A percentile compares a stretch with the other conserved stretches of the same genome.
These are phyloP conservation scores for Diaporthe nobilis DNA, from an alignment of 2,329 filamentous ascomycete genomes.

Conservation along the genomic window DNA sequence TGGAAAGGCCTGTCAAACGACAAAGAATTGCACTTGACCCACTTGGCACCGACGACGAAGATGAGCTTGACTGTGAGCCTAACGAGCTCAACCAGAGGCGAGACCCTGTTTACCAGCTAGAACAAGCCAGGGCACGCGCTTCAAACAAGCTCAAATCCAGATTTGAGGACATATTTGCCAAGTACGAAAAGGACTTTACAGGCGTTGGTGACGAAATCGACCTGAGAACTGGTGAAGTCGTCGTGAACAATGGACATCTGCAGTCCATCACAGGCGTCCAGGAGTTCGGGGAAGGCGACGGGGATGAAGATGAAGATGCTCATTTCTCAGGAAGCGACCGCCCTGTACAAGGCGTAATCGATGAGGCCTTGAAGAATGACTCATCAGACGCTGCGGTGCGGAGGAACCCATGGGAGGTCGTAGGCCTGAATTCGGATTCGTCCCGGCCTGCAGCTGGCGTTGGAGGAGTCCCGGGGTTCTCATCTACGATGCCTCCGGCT, in stretches of 20 bases:
- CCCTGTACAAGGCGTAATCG: constrained; percentile 42
- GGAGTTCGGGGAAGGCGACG: constrained; percentile 8
- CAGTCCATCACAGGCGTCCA: constrained; percentile 57
- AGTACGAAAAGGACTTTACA: constrained; percentile 87
- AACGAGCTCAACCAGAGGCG: constrained; percentile 62
- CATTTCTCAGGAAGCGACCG: constrained; percentile 49
- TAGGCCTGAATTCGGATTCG: background rate
- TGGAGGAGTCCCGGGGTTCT: constrained; percentile 41
- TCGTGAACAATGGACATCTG: constrained; percentile 94
- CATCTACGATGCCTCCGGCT: constrained; percentile 44
- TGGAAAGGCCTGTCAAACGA: constrained; percentile 74
- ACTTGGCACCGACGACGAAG: constrained; percentile 56
- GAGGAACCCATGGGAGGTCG: constrained; percentile 19
- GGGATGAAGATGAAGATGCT: constrained; percentile 43
- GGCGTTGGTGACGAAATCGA: constrained; percentile 92
- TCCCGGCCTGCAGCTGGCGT: background rate
- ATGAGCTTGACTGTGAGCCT: constrained; percentile 62
- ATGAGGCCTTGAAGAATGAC: background rate
- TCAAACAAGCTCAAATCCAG: constrained; percentile 82
- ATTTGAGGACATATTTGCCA: constrained; percentile 90
- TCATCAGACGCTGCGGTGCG: constrained; percentile 1
- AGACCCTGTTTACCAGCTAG: constrained; percentile 70
- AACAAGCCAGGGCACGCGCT: constrained; percentile 74
- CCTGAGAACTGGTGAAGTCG: constrained; percentile 81
- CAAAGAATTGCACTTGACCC: constrained; percentile 65